Evolutionary conservation across 805 yeast species (phyloP).

Genomic region (Pichia thaimueangensis): DNA sequence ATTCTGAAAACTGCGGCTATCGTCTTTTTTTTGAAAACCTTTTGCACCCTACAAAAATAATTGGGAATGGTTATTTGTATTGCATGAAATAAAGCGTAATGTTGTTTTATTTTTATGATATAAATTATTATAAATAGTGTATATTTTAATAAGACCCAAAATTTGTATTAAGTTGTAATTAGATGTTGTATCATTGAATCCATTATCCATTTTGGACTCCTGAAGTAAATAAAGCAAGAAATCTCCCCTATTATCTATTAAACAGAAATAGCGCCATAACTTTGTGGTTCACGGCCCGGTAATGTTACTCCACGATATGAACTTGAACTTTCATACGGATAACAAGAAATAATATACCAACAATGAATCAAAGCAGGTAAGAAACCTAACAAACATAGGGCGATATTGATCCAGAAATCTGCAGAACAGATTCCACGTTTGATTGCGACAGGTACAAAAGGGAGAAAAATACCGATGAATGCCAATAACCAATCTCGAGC

Average conservation of each 20-base stretch:
- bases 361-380: conserved; percentile 74
- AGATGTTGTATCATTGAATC: too few species aligned
- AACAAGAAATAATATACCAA: conserved; percentile 70
- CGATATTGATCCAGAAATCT: conserved; percentile 57
- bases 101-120: too few species aligned
- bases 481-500: conserved; percentile 53
- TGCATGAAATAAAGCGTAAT: too few species aligned
- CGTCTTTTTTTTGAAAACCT: too few species aligned
- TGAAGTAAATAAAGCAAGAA: too few species aligned
- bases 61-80: too few species aligned
- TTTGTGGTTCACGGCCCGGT: conserved; percentile 31
- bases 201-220: too few species aligned
- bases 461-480: conserved; percentile 59
- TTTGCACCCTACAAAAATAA: too few species aligned
- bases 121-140: too few species aligned
- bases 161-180: too few species aligned
- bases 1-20: too few species aligned
- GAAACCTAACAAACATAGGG: conserved; percentile 63
- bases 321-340: conserved; percentile 41
- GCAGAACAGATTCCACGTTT: conserved; percentile 59
- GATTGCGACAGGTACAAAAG: conserved; percentile 65
- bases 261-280: conserved; percentile 28
- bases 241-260: not conserved
- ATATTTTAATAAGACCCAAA: too few species aligned
- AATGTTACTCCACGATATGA: conserved; percentile 29